phyloP scores from a whole-genome alignment of 2,329 filamentous ascomycete genomes.

The Aspergillus ustus region DNA sequence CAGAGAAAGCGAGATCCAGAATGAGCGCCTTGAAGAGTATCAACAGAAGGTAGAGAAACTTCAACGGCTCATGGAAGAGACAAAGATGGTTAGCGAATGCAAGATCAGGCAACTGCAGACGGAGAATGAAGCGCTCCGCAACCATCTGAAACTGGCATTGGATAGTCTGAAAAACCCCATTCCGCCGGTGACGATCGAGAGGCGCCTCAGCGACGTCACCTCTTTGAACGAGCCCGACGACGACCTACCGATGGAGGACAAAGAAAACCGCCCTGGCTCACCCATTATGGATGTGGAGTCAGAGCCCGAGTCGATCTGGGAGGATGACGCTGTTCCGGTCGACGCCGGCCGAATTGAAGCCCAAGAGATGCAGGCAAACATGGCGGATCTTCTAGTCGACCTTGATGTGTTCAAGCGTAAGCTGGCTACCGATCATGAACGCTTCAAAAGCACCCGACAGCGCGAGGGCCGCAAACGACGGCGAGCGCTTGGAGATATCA shows the following conservation, averaged over 20 bases:
- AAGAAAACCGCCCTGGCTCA: constrained; percentile 42
- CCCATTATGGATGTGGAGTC: constrained; percentile 34
- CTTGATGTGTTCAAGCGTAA: constrained; percentile 81
- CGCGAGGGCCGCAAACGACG: constrained; percentile 32
- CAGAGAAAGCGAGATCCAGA: constrained; percentile 72
- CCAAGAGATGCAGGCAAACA: constrained; percentile 76
- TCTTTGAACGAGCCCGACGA: constrained; percentile 63
- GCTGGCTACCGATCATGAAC: constrained; percentile 72
- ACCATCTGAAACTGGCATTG: constrained; percentile 86
- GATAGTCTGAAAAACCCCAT: constrained; percentile 91
- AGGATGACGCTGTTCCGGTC: constrained; percentile 54
- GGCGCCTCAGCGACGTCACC: constrained; percentile 40
- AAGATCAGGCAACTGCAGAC: constrained; percentile 90
- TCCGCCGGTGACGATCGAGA: constrained; percentile 52
- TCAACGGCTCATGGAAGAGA: constrained; percentile 96
- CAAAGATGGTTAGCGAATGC: constrained; percentile 83
- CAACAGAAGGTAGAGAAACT: constrained; percentile 86
- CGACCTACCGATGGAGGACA: constrained; percentile 54
- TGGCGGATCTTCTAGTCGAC: constrained; percentile 82
- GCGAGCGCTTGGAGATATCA: constrained; percentile 36
- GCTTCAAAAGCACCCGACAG: constrained; percentile 39
- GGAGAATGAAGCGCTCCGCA: constrained; percentile 84
- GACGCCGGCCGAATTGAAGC: constrained; percentile 51
- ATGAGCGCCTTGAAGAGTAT: constrained; percentile 90
- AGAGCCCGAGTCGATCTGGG: constrained; percentile 47